Evolutionary conservation across 306 rosid genomes (phyloP).

Genomic region (Quercus robur): DNA sequence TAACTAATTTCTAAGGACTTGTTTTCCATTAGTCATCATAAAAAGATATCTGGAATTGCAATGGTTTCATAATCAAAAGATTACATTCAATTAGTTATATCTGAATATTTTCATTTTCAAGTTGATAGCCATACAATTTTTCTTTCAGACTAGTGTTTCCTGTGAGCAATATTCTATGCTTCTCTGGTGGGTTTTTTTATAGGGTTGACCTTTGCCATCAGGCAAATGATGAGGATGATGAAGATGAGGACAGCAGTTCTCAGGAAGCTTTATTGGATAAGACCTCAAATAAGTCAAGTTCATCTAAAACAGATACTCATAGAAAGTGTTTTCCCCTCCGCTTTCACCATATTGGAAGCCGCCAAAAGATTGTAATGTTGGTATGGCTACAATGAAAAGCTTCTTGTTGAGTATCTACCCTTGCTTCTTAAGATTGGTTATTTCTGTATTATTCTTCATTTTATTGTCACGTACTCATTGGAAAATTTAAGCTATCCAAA

Average conservation of each 20-base stretch:
- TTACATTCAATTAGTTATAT: neutral
- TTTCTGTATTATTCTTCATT: neutral
- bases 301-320: conserved; percentile 42
- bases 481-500: conserved; percentile 7
- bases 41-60: neutral
- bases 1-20: neutral
- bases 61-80: neutral
- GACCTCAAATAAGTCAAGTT: conserved; percentile 40
- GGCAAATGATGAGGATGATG: conserved; percentile 76
- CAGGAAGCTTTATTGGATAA: conserved; percentile 67
- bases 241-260: conserved; percentile 63
- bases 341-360: conserved; percentile 62
- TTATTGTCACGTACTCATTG: conserved; percentile 8
- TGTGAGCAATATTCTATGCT: conserved; percentile 22
- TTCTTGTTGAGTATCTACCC: conserved; percentile 10
- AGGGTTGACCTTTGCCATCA: conserved; percentile 99
- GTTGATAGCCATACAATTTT: neutral
- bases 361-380: conserved; percentile 79
- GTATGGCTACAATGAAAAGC: conserved; percentile 37
- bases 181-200: conserved; percentile 21
- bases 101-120: neutral
- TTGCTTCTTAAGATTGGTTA: conserved; percentile 6
- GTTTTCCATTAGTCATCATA: neutral
- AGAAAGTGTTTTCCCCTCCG: conserved; percentile 74
- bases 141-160: conserved; percentile 10